phyloP scores from a whole-genome alignment of 192 early-diverging fungal genomes.

The Podila horticola region DNA sequence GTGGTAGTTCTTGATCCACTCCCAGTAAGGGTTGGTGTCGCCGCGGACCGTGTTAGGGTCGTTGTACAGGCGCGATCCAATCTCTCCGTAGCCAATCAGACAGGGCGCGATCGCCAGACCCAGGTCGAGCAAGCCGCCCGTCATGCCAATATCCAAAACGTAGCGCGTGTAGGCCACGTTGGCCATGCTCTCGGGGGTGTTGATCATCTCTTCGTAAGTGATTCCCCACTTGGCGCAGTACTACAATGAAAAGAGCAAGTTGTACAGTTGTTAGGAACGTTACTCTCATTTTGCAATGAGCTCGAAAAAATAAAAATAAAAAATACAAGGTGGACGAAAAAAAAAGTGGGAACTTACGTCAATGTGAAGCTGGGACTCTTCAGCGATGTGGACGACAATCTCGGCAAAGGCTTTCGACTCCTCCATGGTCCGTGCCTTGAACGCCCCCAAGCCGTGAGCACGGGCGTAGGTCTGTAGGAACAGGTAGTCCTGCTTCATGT shows the following conservation, averaged over 20 bases:
- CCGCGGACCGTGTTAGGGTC: slow-evolving; percentile 73
- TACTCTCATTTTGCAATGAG: not conserved
- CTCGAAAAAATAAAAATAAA: not conserved
- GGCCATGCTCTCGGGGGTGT: slow-evolving; percentile 75
- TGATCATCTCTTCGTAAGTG: slow-evolving; percentile 69
- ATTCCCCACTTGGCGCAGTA: slow-evolving; percentile 83
- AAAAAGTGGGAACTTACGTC: slow-evolving; percentile 50
- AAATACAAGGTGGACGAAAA: not conserved
- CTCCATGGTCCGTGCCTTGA: slow-evolving; percentile 68
- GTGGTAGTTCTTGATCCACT: slow-evolving; percentile 82
- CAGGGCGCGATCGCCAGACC: slow-evolving; percentile 87
- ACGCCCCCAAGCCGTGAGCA: slow-evolving; percentile 78
- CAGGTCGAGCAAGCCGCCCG: slow-evolving; percentile 82
- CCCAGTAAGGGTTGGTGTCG: slow-evolving; percentile 84
- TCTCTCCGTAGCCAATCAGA: slow-evolving; percentile 85
- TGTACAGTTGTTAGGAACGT: not conserved
- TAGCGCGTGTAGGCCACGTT: slow-evolving; percentile 89
- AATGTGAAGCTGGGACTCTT: slow-evolving; percentile 76
- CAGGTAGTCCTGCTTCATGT: slow-evolving; percentile 87
- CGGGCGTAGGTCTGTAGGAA: slow-evolving; percentile 85
- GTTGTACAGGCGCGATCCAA: slow-evolving; percentile 69
- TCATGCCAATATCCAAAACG: slow-evolving; percentile 77
- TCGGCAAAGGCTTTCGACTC: slow-evolving; percentile 68
- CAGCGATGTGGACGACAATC: slow-evolving; percentile 72
- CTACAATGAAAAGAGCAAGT: slow-evolving; percentile 40